Conservation (phyloP, 1,284 basidiomycete species). For the Phlebopus sp. region DNA sequence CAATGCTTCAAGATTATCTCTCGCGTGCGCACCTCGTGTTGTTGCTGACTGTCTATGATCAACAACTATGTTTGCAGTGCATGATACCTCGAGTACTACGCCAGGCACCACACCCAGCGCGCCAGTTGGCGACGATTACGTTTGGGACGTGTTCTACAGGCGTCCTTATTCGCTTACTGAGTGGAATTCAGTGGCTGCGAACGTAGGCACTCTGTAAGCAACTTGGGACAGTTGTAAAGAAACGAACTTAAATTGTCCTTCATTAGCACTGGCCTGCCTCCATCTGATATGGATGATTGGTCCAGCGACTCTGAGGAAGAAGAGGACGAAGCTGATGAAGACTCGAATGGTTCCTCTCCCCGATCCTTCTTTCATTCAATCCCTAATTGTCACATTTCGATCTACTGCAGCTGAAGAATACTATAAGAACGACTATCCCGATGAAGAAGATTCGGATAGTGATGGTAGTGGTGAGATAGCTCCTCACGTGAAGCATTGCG, state of each 20-base stretch:
- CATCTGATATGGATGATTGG: conserved; percentile 43
- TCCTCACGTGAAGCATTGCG: not conserved
- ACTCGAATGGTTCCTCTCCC: conserved; percentile 63
- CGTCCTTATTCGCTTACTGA: conserved; percentile 55
- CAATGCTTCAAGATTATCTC: conserved; percentile 69
- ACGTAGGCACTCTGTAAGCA: conserved; percentile 65
- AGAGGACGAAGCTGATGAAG: conserved; percentile 76
- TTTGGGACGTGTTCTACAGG: conserved; percentile 78
- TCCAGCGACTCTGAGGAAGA: conserved; percentile 57
- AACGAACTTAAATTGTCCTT: conserved; percentile 8
- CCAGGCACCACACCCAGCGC: conserved; percentile 1
- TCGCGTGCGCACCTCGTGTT: conserved; percentile 41
- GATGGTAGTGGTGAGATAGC: conserved; percentile 40
- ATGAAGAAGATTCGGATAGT: conserved; percentile 54
- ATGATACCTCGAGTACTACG: conserved; percentile 14
- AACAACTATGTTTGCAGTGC: conserved; percentile 17
- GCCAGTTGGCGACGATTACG: conserved; percentile 52
- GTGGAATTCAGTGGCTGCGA: conserved; percentile 50
- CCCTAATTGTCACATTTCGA: not conserved
- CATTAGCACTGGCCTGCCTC: conserved; percentile 61
- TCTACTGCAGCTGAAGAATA: conserved; percentile 65
- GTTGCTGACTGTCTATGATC: not conserved
- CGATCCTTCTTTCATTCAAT: not conserved
- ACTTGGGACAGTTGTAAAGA: not conserved
- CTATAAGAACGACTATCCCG: conserved; percentile 80